A percentile compares a stretch with the other conserved stretches of the same genome.
These are phyloP conservation scores for Mrakiaceae sp. DNA, from an alignment of 1,284 basidiomycete genomes.

Conservation along the genomic window DNA sequence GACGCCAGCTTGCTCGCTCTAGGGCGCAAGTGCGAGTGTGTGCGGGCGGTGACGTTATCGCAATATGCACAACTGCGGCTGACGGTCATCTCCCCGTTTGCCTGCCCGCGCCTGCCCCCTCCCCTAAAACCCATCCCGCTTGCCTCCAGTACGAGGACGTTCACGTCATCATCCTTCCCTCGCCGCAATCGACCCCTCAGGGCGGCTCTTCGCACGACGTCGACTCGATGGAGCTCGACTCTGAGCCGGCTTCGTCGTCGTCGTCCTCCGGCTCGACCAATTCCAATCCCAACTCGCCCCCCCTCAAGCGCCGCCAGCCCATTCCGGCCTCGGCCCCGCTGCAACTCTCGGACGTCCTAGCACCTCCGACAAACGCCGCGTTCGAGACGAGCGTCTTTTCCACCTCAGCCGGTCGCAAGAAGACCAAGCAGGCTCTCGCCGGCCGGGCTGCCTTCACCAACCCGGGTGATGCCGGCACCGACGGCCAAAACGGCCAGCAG, in stretches of 20 bases:
- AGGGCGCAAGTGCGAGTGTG: no score
- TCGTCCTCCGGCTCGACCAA: neutral
- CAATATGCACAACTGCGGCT: neutral
- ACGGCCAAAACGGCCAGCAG: neutral
- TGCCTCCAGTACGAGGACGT: constrained; percentile 15
- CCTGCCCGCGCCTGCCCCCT: neutral
- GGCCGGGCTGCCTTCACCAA: constrained; percentile 24
- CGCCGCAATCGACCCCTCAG: constrained; percentile 1
- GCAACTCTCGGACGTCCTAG: constrained; percentile 32
- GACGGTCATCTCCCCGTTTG: neutral
- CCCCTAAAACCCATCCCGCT: neutral
- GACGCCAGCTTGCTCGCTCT: no score
- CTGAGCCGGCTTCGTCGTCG: constrained; percentile 5
- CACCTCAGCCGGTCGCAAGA: constrained; percentile 6
- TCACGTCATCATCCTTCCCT: constrained; percentile 16
- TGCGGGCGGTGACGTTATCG: no score
- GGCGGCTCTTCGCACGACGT: constrained; percentile 9
- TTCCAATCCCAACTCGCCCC: constrained; percentile 10
- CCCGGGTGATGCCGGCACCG: constrained; percentile 16
- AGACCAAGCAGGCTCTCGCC: constrained; percentile 16
- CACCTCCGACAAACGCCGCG: constrained; percentile 26
- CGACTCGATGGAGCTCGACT: constrained; percentile 16
- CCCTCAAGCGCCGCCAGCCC: constrained; percentile 8
- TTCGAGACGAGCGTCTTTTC: constrained; percentile 6
- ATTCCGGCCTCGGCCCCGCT: constrained; percentile 22